A percentile compares a stretch with the other conserved stretches of the same genome.
phyloP scores from a whole-genome alignment of 495 filamentous ascomycete species.

The Annulohypoxylon maeteangense region DNA sequence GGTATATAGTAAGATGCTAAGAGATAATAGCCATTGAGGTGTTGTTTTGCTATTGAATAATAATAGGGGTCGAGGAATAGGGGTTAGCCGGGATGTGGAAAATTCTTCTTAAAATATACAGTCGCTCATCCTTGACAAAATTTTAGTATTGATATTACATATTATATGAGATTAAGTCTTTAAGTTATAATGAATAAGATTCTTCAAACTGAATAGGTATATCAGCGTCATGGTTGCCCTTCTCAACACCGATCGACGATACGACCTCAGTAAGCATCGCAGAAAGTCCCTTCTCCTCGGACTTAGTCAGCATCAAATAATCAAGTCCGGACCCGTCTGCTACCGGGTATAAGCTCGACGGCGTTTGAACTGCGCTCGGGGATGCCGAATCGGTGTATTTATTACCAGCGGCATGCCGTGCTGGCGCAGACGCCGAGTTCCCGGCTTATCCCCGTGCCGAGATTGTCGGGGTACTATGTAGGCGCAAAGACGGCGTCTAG shows the following conservation, averaged over 20 bases:
- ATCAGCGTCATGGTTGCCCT: not conserved
- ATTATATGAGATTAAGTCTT: no score
- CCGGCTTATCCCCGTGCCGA: constrained; percentile 48
- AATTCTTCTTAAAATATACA: no score
- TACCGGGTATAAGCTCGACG: constrained; percentile 13
- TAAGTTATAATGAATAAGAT: not conserved
- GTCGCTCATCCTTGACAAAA: no score
- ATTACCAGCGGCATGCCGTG: constrained; percentile 31
- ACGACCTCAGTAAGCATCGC: not conserved
- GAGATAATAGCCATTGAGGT: no score
- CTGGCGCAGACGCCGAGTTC: constrained; percentile 39
- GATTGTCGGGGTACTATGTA: not conserved
- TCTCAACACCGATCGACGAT: not conserved
- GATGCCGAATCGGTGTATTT: constrained; percentile 35
- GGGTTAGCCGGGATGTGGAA: no score
- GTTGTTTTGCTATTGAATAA: no score
- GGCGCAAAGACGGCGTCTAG: constrained; percentile 26
- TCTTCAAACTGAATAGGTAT: not conserved
- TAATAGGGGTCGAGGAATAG: no score
- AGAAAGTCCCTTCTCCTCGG: constrained; percentile 5
- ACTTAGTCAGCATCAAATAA: constrained; percentile 12
- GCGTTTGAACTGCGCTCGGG: constrained; percentile 30
- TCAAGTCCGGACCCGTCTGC: constrained; percentile 15
- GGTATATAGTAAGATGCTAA: no score
- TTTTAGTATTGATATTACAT: no score